Evolutionary conservation across 1,284 basidiomycete species (phyloP).

Genomic region (Phylloboletellus chloephorus): DNA sequence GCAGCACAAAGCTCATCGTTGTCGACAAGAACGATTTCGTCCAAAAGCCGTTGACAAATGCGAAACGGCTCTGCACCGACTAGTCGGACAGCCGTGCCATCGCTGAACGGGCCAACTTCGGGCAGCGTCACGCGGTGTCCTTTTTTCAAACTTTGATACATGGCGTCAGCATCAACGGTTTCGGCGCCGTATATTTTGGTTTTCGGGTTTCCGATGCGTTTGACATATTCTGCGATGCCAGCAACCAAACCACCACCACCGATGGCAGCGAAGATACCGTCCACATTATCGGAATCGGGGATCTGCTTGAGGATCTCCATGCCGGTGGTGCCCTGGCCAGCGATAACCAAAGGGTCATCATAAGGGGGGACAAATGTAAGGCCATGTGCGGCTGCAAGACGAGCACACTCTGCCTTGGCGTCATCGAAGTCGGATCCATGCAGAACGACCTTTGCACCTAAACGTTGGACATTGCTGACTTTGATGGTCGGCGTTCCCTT

Average conservation of each 20-base stretch:
- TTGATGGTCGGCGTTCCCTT: conserved; percentile 94
- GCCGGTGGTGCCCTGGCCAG: conserved; percentile 94
- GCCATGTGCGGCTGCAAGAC: conserved; percentile 72
- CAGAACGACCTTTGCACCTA: conserved; percentile 92
- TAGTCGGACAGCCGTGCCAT: conserved; percentile 98
- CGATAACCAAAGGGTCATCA: conserved; percentile 95
- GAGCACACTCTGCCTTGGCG: conserved; percentile 91
- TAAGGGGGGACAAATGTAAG: conserved; percentile 95
- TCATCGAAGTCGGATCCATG: conserved; percentile 95
- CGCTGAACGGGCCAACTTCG: conserved; percentile 95
- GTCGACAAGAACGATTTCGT: conserved; percentile 80
- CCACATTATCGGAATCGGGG: conserved; percentile 67
- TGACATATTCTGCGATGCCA: conserved; percentile 90
- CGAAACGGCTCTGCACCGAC: conserved; percentile 95
- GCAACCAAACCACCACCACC: conserved; percentile 92
- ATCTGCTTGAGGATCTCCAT: conserved; percentile 92
- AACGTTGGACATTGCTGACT: conserved; percentile 85
- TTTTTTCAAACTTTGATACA: conserved; percentile 72
- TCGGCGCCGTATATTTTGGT: conserved; percentile 91
- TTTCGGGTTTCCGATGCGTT: conserved; percentile 83
- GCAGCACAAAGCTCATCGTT: conserved; percentile 99
- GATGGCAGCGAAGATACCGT: conserved; percentile 85
- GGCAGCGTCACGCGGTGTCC: conserved; percentile 78
- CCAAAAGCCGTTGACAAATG: conserved; percentile 82
- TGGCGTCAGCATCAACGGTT: conserved; percentile 92